Evolutionary conservation across 306 rosid genomes (phyloP), one percentile per base, ranked within the genome.

Genomic region (Medicago lupulina): DNA sequence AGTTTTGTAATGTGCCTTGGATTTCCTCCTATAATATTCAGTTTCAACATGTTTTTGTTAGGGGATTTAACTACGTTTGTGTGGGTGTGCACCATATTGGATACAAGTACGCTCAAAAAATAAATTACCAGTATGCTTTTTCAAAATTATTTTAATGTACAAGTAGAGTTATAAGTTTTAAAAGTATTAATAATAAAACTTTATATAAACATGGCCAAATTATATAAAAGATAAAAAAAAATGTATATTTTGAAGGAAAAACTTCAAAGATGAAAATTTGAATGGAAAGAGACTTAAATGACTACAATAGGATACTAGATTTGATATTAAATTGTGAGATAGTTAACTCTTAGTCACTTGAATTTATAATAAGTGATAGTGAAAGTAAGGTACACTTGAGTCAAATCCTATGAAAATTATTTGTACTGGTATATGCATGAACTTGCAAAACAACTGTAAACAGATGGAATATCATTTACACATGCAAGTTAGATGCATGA

Each of bases 1-100:
- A 43, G 25, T 68, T 68, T 3, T 64, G 71, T 49, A 38, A 25
- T 49, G 66, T 76, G 73, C 34, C 14, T 55, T 40, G 9, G 21
- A 43, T 43, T 44, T 7, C 13, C 19, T 46, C 19, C 19, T 44
- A 67, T 14, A 67, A 67, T 50, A 55, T 16, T 70, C 61, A 9
- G 16, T 70, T 67, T 43, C 13, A 43, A 11, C 49, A 11, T 11
- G 4, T 43, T 43, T 43, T 43, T 43, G 4, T 43, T 11, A 11
- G 49, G 5, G 49, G 49, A 34, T 34, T 34, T 34, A 5, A 34
- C 36, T 31, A 34, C 3, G 7, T 31, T 31, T 34, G 38, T 34
- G 38, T 34, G 7, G 38, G 38, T 34, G 38, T 34, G 38, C 38
- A 6, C 38, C 7, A 34, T 34, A 34, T 34, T 7, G 38, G 38